These are phyloP conservation scores for Chaetomiaceae sp. DNA, from an alignment of 2,329 filamentous ascomycete species.

Conservation along the genomic window DNA sequence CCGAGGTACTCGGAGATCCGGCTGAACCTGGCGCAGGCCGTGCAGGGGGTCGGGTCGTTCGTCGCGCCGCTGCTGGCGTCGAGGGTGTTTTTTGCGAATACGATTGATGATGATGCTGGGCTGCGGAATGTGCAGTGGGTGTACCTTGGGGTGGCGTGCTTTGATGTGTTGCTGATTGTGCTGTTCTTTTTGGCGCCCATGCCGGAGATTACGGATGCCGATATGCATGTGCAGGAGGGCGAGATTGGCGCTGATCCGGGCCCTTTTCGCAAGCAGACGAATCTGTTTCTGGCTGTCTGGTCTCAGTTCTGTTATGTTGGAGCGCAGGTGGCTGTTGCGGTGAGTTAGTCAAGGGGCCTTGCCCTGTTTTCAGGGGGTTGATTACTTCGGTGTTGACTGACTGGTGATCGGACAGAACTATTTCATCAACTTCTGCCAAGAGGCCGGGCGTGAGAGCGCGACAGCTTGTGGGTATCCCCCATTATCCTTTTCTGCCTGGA, in stretches of 20 bases:
- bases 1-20: neutral
- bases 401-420: constrained; percentile 35
- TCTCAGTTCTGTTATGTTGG: neutral
- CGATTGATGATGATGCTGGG: neutral
- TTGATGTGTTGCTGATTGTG: neutral
- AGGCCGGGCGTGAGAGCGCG: constrained; percentile 26
- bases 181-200: neutral
- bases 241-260: neutral
- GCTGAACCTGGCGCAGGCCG: neutral
- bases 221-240: neutral
- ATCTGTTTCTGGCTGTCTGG: constrained; percentile 32
- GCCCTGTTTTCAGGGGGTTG: neutral
- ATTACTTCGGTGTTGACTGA: neutral
- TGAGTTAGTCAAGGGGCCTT: neutral
- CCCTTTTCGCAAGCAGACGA: constrained; percentile 45
- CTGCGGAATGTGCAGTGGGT: neutral
- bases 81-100: neutral
- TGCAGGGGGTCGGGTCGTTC: neutral
- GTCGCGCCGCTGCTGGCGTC: neutral
- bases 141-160: neutral
- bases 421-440: constrained; percentile 47
- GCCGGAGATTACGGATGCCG: neutral
- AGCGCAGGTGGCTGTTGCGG: neutral
- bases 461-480: constrained; percentile 23
- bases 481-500: neutral